phyloP scores from a whole-genome alignment of 352 stramenopile genomes.

The Phytophthora pistaciae region DNA sequence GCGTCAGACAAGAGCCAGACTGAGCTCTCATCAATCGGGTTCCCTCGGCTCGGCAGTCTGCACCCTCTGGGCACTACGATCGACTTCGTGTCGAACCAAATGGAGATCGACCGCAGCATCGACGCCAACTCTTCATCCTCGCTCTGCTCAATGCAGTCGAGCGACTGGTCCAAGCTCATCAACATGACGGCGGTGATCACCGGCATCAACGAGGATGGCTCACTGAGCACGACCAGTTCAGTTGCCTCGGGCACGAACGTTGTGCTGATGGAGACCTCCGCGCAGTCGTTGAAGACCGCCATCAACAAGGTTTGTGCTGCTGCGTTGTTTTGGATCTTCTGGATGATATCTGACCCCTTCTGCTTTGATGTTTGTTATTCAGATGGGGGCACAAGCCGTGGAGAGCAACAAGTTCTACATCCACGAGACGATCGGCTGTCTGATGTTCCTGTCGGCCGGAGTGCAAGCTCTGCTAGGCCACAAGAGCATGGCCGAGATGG shows the following conservation, averaged over 20 bases:
- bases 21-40: constrained; percentile 78
- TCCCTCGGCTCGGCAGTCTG: constrained; percentile 84
- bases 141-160: constrained; percentile 83
- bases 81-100: constrained; percentile 81
- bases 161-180: constrained; percentile 84
- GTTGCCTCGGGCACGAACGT: constrained; percentile 81
- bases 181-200: constrained; percentile 90
- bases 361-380: constrained; percentile 1
- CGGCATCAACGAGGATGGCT: constrained; percentile 84
- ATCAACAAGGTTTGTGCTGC: constrained; percentile 75
- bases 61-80: constrained; percentile 86
- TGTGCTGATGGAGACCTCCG: constrained; percentile 89
- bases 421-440: constrained; percentile 81
- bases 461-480: constrained; percentile 87
- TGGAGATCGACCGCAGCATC: constrained; percentile 66
- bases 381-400: constrained; percentile 83
- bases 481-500: constrained; percentile 91
- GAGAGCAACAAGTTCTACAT: constrained; percentile 87
- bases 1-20: constrained; percentile 80
- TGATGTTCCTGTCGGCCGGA: constrained; percentile 90
- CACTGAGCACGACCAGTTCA: constrained; percentile 84
- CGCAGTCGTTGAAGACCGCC: constrained; percentile 80
- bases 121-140: constrained; percentile 66
- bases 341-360: constrained; percentile 5
- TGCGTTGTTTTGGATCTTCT: not conserved